These are phyloP conservation scores for Cenococcum geophilum DNA, from an alignment of 495 filamentous ascomycete species.

Conservation along the genomic window DNA sequence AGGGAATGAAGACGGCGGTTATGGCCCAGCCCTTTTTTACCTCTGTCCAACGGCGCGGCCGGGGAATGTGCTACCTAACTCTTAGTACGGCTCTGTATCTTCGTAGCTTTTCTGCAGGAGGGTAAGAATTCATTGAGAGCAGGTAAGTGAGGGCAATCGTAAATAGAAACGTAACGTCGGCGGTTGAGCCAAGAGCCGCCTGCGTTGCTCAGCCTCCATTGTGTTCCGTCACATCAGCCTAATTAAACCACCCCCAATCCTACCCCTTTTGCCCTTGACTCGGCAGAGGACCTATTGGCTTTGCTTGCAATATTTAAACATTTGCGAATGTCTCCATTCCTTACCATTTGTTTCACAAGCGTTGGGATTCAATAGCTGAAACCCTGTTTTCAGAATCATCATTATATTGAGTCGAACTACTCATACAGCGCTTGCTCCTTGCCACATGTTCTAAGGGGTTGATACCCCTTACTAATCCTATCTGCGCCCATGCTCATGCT, in stretches of 20 bases:
- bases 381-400: background rate
- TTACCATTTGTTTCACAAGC: background rate
- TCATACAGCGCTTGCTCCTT: background rate
- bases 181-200: constrained; percentile 22
- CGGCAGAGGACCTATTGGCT: background rate
- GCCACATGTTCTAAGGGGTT: background rate
- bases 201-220: constrained; percentile 23
- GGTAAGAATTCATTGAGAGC: constrained; percentile 13
- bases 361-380: background rate
- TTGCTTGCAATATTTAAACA: too few relatives aligned
- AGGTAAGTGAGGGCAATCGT: constrained; percentile 8
- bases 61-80: constrained; percentile 12
- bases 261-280: background rate
- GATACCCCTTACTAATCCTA: background rate
- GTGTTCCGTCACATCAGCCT: background rate
- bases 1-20: background rate
- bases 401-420: background rate
- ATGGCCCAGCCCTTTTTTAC: background rate
- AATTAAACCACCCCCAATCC: background rate
- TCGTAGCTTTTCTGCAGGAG: constrained; percentile 11
- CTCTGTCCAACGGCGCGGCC: background rate
- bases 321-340: too few relatives aligned
- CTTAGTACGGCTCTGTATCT: constrained; percentile 24
- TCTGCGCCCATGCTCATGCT: background rate
- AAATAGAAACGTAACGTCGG: constrained; percentile 25